These are phyloP conservation scores for Chrysopogon serrulatus DNA, from an alignment of 176 grass and related monocot species.

Conservation along the genomic window DNA sequence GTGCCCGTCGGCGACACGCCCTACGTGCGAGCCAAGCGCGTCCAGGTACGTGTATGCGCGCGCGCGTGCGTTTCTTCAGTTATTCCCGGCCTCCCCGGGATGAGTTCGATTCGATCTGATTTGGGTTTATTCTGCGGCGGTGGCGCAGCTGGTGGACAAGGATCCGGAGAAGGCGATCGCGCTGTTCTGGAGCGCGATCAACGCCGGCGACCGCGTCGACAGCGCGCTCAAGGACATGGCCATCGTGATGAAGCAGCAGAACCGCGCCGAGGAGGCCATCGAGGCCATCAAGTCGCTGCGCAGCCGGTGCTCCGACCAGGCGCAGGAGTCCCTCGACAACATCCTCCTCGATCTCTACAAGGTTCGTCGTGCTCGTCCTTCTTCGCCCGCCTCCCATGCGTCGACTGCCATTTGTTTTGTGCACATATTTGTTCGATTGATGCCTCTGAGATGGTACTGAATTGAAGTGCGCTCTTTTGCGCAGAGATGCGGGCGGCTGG, in stretches of 20 bases:
- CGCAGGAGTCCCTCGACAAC: constrained; percentile 96
- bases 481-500: constrained; percentile 85
- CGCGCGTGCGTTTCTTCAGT: neutral
- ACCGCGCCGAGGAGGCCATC: constrained; percentile 93
- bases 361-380: constrained; percentile 19
- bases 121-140: neutral
- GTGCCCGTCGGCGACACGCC: constrained; percentile 86
- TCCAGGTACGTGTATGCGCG: constrained; percentile 50
- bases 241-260: constrained; percentile 99
- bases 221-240: constrained; percentile 99
- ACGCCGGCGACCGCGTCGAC: constrained; percentile 82
- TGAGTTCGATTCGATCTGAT: neutral
- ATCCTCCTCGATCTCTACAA: constrained; percentile 96
- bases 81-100: neutral
- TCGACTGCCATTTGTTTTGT: neutral
- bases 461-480: neutral
- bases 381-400: neutral
- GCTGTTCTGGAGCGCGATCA: constrained; percentile 94
- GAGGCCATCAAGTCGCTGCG: constrained; percentile 98
- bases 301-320: constrained; percentile 82
- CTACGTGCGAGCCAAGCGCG: constrained; percentile 87
- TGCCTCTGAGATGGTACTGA: neutral
- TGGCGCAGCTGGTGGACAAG: constrained; percentile 82
- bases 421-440: neutral
- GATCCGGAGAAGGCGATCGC: constrained; percentile 88